Conservation (phyloP, 768 basidiomycete genomes). For the Tulasnella sp. region DNA sequence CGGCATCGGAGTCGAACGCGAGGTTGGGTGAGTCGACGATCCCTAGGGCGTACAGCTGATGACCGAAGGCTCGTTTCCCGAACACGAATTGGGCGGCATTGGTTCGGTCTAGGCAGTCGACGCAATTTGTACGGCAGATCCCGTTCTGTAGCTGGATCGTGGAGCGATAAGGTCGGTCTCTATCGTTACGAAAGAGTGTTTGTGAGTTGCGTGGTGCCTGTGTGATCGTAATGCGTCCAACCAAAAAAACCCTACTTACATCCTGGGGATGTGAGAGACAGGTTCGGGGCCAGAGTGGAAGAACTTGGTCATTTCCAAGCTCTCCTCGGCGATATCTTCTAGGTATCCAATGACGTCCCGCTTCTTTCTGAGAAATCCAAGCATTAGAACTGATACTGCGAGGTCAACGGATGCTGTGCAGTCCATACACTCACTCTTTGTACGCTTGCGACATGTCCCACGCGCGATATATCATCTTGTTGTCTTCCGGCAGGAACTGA, state of each 20-base stretch:
- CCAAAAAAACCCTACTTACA: conserved; percentile 31
- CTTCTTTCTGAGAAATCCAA: conserved; percentile 52
- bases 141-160: conserved; percentile 81
- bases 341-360: conserved; percentile 93
- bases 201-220: too few relatives aligned
- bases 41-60: conserved; percentile 91
- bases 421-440: conserved; percentile 55
- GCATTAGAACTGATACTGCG: too few relatives aligned
- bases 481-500: conserved; percentile 78
- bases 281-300: conserved; percentile 92
- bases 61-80: conserved; percentile 86
- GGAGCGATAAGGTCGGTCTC: conserved; percentile 40
- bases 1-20: conserved; percentile 85
- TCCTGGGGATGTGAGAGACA: conserved; percentile 48
- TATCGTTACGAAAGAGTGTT: too few relatives aligned
- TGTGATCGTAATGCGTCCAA: too few relatives aligned
- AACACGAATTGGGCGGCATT: conserved; percentile 97
- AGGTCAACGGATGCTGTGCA: not conserved
- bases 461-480: conserved; percentile 82
- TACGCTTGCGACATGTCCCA: conserved; percentile 97
- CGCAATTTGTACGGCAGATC: conserved; percentile 87
- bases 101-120: conserved; percentile 92
- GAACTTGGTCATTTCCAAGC: conserved; percentile 81
- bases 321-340: conserved; percentile 90
- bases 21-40: conserved; percentile 77